These are phyloP conservation scores for Pseudopithomyces maydicus DNA, from an alignment of 2,329 filamentous ascomycete species.

Conservation along the genomic window DNA sequence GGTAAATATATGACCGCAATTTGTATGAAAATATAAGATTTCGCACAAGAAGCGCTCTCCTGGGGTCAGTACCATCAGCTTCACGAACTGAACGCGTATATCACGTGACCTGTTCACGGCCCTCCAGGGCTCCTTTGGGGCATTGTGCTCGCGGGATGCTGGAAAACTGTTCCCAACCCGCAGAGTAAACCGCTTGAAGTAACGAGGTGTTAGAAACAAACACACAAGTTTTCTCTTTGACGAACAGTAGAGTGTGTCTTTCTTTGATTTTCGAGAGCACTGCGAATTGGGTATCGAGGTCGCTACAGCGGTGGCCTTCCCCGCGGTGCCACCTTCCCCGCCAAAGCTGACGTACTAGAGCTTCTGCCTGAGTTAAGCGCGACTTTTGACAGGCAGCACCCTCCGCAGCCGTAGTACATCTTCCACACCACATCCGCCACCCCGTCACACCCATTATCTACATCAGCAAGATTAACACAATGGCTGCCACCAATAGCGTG, in stretches of 20 bases:
- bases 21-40: background rate
- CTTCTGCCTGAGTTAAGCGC: slow-evolving; percentile 11
- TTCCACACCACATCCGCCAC: slow-evolving; percentile 10
- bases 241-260: too few relatives aligned
- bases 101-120: background rate
- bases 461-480: slow-evolving; percentile 12
- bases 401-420: background rate
- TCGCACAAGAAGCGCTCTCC: background rate
- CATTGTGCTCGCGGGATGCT: too few relatives aligned
- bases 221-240: too few relatives aligned
- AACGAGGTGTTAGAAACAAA: too few relatives aligned
- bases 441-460: background rate
- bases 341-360: slow-evolving; percentile 9
- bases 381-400: background rate
- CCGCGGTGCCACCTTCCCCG: background rate
- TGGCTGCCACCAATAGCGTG: slow-evolving; percentile 35
- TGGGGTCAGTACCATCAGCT: background rate
- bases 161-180: too few relatives aligned
- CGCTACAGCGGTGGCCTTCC: background rate
- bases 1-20: background rate
- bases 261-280: too few relatives aligned
- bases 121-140: too few relatives aligned
- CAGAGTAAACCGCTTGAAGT: too few relatives aligned
- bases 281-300: too few relatives aligned
- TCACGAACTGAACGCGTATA: background rate